phyloP scores from a whole-genome alignment of 75 land plant genomes.

The Cryptomeria japonica region DNA sequence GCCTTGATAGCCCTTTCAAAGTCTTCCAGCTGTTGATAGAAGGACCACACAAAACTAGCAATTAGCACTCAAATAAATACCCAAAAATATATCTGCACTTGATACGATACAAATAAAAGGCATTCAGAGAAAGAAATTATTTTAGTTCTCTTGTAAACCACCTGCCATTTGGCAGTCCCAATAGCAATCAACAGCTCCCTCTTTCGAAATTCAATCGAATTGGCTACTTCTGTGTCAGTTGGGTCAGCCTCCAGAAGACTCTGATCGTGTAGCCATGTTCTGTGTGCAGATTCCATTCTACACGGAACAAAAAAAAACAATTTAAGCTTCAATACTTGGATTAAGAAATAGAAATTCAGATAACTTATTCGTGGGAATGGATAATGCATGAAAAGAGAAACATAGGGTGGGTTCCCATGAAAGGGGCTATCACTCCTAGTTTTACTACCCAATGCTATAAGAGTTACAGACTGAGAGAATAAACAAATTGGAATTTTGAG shows the following conservation, averaged over 20 bases:
- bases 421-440: not conserved
- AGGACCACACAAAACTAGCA: slow-evolving; percentile 3
- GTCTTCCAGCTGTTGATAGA: slow-evolving; percentile 51
- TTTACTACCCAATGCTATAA: not conserved
- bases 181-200: slow-evolving; percentile 68
- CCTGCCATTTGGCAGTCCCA: slow-evolving; percentile 95
- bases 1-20: slow-evolving; percentile 51
- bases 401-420: not conserved
- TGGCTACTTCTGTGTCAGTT: slow-evolving; percentile 24
- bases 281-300: slow-evolving; percentile 80
- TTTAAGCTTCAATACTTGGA: not conserved
- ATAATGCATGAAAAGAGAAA: not conserved
- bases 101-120: not conserved
- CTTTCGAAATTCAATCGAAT: slow-evolving; percentile 23
- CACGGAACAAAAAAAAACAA: slow-evolving; percentile 7
- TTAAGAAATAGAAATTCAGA: not conserved
- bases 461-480: too few relatives aligned
- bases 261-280: slow-evolving; percentile 65
- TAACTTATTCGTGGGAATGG: not conserved
- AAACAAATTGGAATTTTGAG: too few relatives aligned
- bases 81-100: not conserved
- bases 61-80: not conserved
- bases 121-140: not conserved
- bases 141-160: slow-evolving; percentile 11
- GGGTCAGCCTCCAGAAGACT: slow-evolving; percentile 10